Evolutionary conservation across 441 rosid genomes (phyloP), one percentile per base, ranked within the genome.

Genomic region (Croton laevigatus): DNA sequence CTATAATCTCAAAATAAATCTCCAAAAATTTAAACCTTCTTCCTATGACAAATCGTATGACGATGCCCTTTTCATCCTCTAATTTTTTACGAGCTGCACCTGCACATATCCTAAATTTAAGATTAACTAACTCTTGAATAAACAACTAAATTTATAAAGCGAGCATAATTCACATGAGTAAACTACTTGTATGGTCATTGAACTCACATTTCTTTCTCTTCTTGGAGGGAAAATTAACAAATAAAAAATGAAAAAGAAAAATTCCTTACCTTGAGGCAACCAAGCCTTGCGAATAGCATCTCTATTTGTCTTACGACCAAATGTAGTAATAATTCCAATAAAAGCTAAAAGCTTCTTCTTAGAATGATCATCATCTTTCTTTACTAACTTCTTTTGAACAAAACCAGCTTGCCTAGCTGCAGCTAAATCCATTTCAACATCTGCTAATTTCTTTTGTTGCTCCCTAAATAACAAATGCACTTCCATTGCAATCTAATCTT

Each of bases 231-330:
- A 27, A 49, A 49, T 0, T 49, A 0, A 5, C 5, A 49, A 49
- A 55, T 20, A 10, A 55, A 55, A 55, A 51, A 55, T 7, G 22
- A 19, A 55, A 16, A 23, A 48, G 23, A 3, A 68, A 45, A 22
- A 23, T 57, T 58, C 37, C 32, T 59, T 53, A 59, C 80, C 80
- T 11, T 64, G 57, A 57, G 93, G 93, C 96, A 90, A 86, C 98
- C 98, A 91, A 58, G 98, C 91, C 84, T 88, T 89, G 17, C 98
- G 88, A 61, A 91, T 82, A 12, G 97, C 96, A 73, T 91, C 90
- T 71, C 97, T 83, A 62, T 88, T 94, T 80, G 85, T 88, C 80
- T 80, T 85, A 64, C 86, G 87, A 59, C 90, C 97, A 74, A 89
- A 91, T 53, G 62, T 80, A 4, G 97, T 91, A 71, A 88, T 68